Percentiles rank a stretch among this genome's conserved stretches.
These are phyloP conservation scores for Trichoderma reesei DNA, from an alignment of 495 filamentous ascomycete genomes.

Conservation along the genomic window DNA sequence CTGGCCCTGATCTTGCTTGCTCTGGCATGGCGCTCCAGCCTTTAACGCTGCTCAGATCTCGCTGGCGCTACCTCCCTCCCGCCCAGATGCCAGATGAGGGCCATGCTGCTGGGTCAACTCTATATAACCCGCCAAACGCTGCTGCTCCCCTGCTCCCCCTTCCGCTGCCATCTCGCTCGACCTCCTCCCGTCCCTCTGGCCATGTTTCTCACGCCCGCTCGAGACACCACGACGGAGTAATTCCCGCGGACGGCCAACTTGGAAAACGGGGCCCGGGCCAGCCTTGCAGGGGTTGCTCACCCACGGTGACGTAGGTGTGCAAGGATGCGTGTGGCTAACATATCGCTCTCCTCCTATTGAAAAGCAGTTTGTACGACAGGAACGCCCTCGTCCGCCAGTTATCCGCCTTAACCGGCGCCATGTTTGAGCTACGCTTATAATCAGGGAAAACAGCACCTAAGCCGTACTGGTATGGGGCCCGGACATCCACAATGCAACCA, in stretches of 20 bases:
- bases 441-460: background rate
- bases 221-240: background rate
- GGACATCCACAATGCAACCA: constrained; percentile 6
- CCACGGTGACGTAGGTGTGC: constrained; percentile 8
- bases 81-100: background rate
- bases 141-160: background rate
- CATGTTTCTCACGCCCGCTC: background rate
- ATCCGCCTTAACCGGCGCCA: constrained; percentile 6
- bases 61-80: constrained; percentile 4
- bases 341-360: background rate
- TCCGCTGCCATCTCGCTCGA: background rate
- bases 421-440: background rate
- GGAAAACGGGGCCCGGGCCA: background rate
- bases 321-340: background rate
- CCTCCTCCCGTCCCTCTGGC: background rate
- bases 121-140: background rate
- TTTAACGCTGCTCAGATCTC: background rate
- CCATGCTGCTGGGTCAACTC: constrained; percentile 8
- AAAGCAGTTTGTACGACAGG: background rate
- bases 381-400: background rate
- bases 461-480: constrained; percentile 1
- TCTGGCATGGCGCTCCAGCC: constrained; percentile 5
- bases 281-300: constrained; percentile 6
- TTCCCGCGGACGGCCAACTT: background rate
- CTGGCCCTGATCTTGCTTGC: background rate